A percentile compares a stretch with the other conserved stretches of the same genome.
These are phyloP conservation scores for Pleurotus pulmonarius DNA, from an alignment of 768 basidiomycete genomes.

Conservation along the genomic window DNA sequence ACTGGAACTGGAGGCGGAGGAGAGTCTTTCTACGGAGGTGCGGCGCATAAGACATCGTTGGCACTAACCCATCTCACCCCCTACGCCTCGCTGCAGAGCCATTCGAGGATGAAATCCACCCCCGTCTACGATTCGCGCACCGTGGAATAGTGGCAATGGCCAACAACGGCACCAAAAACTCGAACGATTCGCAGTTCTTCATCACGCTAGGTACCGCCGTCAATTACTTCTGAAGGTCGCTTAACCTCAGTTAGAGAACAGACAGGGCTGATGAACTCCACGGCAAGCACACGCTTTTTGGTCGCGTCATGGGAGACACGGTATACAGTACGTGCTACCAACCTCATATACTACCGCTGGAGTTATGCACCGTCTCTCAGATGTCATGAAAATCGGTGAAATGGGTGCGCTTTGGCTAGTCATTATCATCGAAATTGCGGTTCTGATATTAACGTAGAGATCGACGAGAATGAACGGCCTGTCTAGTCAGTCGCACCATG, in stretches of 20 bases:
- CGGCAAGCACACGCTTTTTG: slow-evolving; percentile 93
- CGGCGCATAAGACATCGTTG: slow-evolving; percentile 8
- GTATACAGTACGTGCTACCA: slow-evolving; percentile 66
- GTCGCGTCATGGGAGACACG: slow-evolving; percentile 84
- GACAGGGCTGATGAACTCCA: slow-evolving; percentile 92
- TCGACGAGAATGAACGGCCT: slow-evolving; percentile 59
- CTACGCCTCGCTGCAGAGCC: slow-evolving; percentile 51
- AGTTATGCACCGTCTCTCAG: slow-evolving; percentile 31
- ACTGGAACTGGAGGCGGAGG: slow-evolving; percentile 91
- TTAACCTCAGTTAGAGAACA: slow-evolving; percentile 20
- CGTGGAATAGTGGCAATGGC: slow-evolving; percentile 95
- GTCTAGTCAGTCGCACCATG: slow-evolving; percentile 57
- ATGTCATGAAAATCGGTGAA: slow-evolving; percentile 89
- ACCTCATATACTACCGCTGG: not conserved
- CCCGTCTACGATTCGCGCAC: slow-evolving; percentile 83
- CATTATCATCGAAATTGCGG: too few species aligned
- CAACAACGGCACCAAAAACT: slow-evolving; percentile 80
- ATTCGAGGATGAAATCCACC: slow-evolving; percentile 93
- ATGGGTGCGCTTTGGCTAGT: slow-evolving; percentile 52
- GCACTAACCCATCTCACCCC: too few species aligned
- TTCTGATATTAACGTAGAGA: not conserved
- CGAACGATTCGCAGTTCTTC: slow-evolving; percentile 94
- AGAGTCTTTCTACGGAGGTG: slow-evolving; percentile 92
- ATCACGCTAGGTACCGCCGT: slow-evolving; percentile 73
- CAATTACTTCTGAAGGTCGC: not conserved